phyloP scores from a whole-genome alignment of 129 eudicot genomes.

The Ambrosia trifida region DNA sequence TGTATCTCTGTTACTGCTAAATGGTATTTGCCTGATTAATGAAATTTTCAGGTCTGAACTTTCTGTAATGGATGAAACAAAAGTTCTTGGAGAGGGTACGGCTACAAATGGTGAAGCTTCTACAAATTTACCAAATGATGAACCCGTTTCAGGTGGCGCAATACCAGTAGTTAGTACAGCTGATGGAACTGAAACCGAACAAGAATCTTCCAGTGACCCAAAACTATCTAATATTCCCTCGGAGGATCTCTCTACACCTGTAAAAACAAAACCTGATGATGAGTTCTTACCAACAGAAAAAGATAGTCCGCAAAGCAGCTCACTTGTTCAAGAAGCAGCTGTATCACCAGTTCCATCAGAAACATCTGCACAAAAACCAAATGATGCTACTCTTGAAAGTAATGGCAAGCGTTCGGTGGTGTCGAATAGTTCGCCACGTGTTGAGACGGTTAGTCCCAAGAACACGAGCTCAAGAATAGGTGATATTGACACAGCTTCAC shows the following conservation, averaged over 20 bases:
- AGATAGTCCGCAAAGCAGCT: conserved; percentile 22
- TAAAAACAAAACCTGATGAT: conserved; percentile 29
- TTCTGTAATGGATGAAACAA: conserved; percentile 56
- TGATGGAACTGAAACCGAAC: conserved; percentile 37
- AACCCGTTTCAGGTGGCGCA: conserved; percentile 26
- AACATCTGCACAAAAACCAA: conserved; percentile 35
- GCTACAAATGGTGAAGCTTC: conserved; percentile 30
- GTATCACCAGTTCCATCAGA: conserved; percentile 23
- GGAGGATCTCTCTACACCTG: conserved; percentile 29
- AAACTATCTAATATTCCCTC: conserved; percentile 21
- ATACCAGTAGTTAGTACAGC: conserved; percentile 31
- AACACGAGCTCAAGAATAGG: conserved; percentile 37
- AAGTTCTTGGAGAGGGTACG: conserved; percentile 38
- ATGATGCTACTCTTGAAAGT: conserved; percentile 27
- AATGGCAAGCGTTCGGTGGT: conserved; percentile 22
- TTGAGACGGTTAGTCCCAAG: conserved; percentile 17
- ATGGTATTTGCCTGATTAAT: not conserved
- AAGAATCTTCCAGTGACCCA: conserved; percentile 33
- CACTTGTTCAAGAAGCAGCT: conserved; percentile 26
- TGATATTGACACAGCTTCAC: conserved; percentile 75
- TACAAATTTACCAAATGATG: conserved; percentile 30
- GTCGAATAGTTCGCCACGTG: conserved; percentile 16
- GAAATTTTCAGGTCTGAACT: conserved; percentile 31
- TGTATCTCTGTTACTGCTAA: conserved; percentile 7
- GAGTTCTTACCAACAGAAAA: conserved; percentile 6